phyloP scores from a whole-genome alignment of 345 rosid genomes.

The Eucalyptus polybractea region DNA sequence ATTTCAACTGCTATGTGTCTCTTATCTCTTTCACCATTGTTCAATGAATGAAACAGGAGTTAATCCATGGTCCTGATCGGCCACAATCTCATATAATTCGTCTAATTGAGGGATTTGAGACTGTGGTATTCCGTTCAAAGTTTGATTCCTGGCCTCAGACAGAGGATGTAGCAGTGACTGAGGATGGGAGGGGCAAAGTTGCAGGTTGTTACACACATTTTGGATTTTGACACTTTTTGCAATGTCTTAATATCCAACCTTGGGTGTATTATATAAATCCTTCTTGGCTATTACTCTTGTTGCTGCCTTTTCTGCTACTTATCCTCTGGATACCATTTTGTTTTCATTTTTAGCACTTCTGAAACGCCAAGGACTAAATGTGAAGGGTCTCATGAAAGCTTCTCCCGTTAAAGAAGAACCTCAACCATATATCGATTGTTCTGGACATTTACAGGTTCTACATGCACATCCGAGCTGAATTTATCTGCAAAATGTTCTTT shows the following conservation, averaged over 20 bases:
- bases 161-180: constrained; percentile 51
- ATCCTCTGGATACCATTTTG: not conserved
- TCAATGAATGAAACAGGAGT: constrained; percentile 34
- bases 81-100: constrained; percentile 60
- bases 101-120: constrained; percentile 95
- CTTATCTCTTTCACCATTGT: not conserved
- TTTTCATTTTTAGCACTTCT: constrained; percentile 51
- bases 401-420: constrained; percentile 77
- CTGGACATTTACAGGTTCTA: constrained; percentile 87
- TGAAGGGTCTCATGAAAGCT: constrained; percentile 75
- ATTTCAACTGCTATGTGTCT: not conserved
- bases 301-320: not conserved
- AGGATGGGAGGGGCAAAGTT: constrained; percentile 98
- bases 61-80: constrained; percentile 37
- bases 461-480: not conserved
- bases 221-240: not conserved
- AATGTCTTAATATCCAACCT: not conserved
- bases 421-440: constrained; percentile 78
- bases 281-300: not conserved
- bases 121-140: constrained; percentile 78
- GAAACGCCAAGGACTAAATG: constrained; percentile 88
- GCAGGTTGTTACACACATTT: constrained; percentile 39
- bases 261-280: not conserved
- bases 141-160: constrained; percentile 86
- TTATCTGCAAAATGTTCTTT: not conserved